Conservation (phyloP, 2,329 filamentous ascomycete genomes). For the Colletotrichum somersetense region DNA sequence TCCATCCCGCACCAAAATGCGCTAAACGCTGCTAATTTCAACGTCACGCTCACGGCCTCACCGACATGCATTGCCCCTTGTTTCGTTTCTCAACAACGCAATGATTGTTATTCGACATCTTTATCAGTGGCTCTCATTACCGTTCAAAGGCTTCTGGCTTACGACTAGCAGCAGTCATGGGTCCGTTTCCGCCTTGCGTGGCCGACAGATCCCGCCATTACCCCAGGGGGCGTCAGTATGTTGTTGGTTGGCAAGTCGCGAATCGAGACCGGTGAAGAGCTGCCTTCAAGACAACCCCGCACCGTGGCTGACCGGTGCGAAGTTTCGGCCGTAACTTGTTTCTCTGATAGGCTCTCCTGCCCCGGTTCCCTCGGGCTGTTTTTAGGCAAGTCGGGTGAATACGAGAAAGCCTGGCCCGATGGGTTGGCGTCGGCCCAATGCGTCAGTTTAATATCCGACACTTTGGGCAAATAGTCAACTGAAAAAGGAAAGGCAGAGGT, state of each 20-base stretch:
- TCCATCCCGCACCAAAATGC: background rate
- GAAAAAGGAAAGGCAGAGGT: too few species aligned
- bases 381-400: background rate
- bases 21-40: constrained; percentile 29
- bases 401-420: background rate
- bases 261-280: background rate
- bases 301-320: background rate
- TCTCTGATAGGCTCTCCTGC: background rate
- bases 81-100: background rate
- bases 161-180: too few species aligned
- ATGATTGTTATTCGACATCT: background rate
- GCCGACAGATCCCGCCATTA: background rate
- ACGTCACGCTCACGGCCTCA: constrained; percentile 11
- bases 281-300: background rate
- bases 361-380: background rate
- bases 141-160: background rate
- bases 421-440: background rate
- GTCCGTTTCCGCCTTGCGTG: background rate
- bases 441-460: background rate
- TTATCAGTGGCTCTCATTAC: rapidly evolving
- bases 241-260: background rate
- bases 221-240: background rate
- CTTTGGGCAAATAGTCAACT: background rate
- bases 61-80: background rate
- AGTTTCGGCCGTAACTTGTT: too few species aligned